phyloP scores from a whole-genome alignment of 495 filamentous ascomycete species.

The Penicillium dipodomyicola region DNA sequence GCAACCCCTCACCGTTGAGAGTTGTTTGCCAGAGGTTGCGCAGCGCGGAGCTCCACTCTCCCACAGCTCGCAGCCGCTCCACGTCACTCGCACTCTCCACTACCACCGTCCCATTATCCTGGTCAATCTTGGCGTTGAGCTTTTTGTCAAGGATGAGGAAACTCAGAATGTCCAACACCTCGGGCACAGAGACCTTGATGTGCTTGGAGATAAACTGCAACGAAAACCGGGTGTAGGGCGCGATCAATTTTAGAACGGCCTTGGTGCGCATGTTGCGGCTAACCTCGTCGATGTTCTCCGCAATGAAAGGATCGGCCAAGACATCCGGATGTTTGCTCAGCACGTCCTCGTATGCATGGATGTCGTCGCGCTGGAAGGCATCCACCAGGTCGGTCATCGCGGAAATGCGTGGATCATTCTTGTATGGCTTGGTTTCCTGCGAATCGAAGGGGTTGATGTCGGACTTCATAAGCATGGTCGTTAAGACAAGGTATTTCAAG shows the following conservation, averaged over 20 bases:
- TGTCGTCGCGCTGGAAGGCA: constrained; percentile 94
- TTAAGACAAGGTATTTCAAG: constrained; percentile 92
- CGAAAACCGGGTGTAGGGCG: constrained; percentile 90
- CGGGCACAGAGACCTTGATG: constrained; percentile 75
- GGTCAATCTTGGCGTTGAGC: constrained; percentile 84
- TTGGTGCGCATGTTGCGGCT: constrained; percentile 98
- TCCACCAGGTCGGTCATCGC: constrained; percentile 97
- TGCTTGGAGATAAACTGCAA: constrained; percentile 80
- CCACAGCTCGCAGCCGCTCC: constrained; percentile 69
- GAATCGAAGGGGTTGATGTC: constrained; percentile 99
- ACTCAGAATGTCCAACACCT: constrained; percentile 90
- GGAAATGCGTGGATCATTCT: constrained; percentile 87
- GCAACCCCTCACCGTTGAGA: constrained; percentile 75
- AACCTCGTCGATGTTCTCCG: constrained; percentile 98
- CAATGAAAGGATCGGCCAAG: constrained; percentile 89
- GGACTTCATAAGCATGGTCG: constrained; percentile 99
- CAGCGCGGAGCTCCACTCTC: constrained; percentile 69
- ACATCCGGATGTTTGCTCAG: constrained; percentile 87
- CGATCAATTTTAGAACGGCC: constrained; percentile 88
- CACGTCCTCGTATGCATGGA: constrained; percentile 83
- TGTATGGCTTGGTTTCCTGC: constrained; percentile 99
- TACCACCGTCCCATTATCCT: constrained; percentile 77
- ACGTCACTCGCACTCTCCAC: constrained; percentile 72
- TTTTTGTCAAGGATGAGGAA: constrained; percentile 89
- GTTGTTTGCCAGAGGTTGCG: constrained; percentile 60